Conservation (phyloP, 768 basidiomycete genomes). For the Termitomyces sp. region DNA sequence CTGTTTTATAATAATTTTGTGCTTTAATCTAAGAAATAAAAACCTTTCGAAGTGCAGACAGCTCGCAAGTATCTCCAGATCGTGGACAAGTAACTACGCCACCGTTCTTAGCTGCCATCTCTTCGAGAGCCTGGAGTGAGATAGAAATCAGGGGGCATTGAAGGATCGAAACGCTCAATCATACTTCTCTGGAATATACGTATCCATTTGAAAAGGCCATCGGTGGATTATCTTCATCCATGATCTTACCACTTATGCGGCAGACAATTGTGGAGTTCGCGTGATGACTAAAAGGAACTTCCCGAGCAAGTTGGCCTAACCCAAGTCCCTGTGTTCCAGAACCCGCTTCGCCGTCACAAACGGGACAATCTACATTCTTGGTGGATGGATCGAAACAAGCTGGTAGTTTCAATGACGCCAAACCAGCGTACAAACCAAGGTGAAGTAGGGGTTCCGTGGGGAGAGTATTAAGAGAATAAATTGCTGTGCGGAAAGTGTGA, state of each 20-base stretch:
- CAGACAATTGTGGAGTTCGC: conserved; percentile 96
- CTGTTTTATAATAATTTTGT: background rate
- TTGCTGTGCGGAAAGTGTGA: conserved; percentile 76
- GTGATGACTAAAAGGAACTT: conserved; percentile 92
- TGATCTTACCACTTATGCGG: conserved; percentile 83
- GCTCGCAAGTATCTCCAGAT: conserved; percentile 58
- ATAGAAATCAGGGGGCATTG: conserved; percentile 4
- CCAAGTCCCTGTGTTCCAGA: conserved; percentile 36
- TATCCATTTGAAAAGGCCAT: conserved; percentile 88
- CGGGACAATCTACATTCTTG: conserved; percentile 85
- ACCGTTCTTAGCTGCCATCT: conserved; percentile 78
- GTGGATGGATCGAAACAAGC: conserved; percentile 63
- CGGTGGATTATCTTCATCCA: conserved; percentile 92
- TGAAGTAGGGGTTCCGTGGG: conserved; percentile 85
- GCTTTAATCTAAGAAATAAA: conserved; percentile 65
- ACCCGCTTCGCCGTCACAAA: conserved; percentile 62
- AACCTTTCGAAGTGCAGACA: conserved; percentile 74
- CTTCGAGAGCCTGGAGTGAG: conserved; percentile 70
- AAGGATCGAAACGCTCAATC: conserved; percentile 17
- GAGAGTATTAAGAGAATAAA: conserved; percentile 83
- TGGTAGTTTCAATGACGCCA: conserved; percentile 86
- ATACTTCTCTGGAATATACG: conserved; percentile 90
- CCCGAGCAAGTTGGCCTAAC: conserved; percentile 69
- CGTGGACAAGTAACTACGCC: conserved; percentile 84
- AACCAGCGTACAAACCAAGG: conserved; percentile 85